phyloP scores from a whole-genome alignment of 345 rosid species.

The Atalantia buxifolia region DNA sequence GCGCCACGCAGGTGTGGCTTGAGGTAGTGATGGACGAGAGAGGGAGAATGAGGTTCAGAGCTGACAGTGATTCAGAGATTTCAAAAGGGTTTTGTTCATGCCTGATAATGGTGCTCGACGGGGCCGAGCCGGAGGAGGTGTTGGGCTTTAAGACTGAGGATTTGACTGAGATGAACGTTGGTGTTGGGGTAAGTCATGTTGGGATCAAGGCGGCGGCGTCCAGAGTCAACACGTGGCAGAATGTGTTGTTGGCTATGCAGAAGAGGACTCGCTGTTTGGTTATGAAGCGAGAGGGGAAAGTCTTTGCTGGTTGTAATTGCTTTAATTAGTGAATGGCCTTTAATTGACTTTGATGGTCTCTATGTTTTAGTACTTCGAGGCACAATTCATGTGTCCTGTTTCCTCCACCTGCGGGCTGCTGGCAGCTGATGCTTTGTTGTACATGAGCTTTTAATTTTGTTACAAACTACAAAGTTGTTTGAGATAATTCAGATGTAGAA shows the following conservation, averaged over 20 bases:
- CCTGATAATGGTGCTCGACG: conserved; percentile 74
- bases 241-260: conserved; percentile 60
- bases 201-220: conserved; percentile 39
- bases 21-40: conserved; percentile 45
- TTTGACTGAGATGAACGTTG: conserved; percentile 70
- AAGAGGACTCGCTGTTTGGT: conserved; percentile 40
- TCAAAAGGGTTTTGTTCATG: conserved; percentile 76
- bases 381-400: background rate
- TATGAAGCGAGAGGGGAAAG: conserved; percentile 8
- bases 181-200: conserved; percentile 32
- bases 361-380: background rate
- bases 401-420: too few relatives aligned
- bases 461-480: too few relatives aligned
- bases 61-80: conserved; percentile 92
- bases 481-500: too few relatives aligned
- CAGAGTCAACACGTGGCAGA: conserved; percentile 84
- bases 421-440: too few relatives aligned
- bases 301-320: background rate
- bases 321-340: background rate
- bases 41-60: conserved; percentile 65
- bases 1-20: conserved; percentile 92
- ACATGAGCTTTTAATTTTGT: too few relatives aligned
- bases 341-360: background rate
- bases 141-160: conserved; percentile 61
- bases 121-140: conserved; percentile 76